Base-by-base conservation (phyloP, 2,329 filamentous ascomycete species). In the Phoma herbarum region DNA sequence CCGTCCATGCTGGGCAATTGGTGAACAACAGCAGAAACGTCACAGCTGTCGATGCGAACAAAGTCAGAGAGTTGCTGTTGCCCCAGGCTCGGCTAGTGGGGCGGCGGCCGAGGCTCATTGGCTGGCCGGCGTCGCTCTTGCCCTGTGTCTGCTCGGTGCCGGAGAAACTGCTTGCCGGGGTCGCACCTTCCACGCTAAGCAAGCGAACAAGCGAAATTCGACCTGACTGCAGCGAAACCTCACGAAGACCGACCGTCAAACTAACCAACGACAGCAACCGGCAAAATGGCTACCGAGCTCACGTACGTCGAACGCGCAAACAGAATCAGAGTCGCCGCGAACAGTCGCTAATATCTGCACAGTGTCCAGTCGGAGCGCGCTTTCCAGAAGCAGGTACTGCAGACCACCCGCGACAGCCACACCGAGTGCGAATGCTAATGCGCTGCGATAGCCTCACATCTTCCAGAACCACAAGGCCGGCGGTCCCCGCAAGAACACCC, bases 301-400 rank as follows among this genome's bases (percentile, higher is more conserved):
- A 79, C 77, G 74, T 76, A 75, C 61, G 74, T 71, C 62, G 56
- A 41, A 57, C 57, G 55, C 57, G 59, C 44, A 54, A 44, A 20
- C 28, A 31, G 29, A 31, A 14, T 14, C n/a, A 12, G 16, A 26
- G 20, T 28, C 16, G 50, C 50, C 18, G 25, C 50, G 43, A 57
- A 48, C 59, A 50, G 47, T 56, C 57, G 62, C 75, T 76, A 69
- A 76, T 59, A 62, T 60, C 50, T 50, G 65, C 88, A 97, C 86
- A 96, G 93, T 83, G 95, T 99, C 84, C 95, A 99, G 90, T 96
- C 92, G 82, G 95, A 99, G 90, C 94, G 95, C 87, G 95, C 95
- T 88, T 99, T 91, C 92, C 95, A 98, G 86, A 99, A 99, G 75
- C 75, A 77, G 74, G 74, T 77, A 75, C 70, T 62, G 65, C 64